Evolutionary conservation across 1,284 basidiomycete species (phyloP), one percentile per base, ranked within the genome.

Genomic region (Farysia itapuensis): DNA sequence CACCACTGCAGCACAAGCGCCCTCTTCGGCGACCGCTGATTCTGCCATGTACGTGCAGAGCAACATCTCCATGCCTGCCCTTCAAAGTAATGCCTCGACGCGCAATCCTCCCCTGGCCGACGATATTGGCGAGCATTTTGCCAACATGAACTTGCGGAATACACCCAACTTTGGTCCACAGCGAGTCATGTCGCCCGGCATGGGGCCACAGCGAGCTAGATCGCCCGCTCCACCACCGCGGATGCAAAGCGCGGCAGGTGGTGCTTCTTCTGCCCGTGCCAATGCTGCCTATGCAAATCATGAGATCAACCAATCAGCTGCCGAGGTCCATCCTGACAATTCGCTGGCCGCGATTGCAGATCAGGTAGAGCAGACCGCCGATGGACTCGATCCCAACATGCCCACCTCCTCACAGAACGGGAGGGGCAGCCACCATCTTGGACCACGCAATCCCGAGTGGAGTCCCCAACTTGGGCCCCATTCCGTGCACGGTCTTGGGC

Each of bases 41-140:
- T 40, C 48, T 5, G 39, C 36, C 38, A 65, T 70, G 61, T 68
- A 64, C 39, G 56, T 49, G 19, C 67, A 70, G 46, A 58, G 63
- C 36, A 70, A 70, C 58, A 59, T 63, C 37, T 70, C 67, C 11
- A 67, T 67, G 50, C 65, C 67, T n/a, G 51, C 58, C 2, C 45
- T 70, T 6, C 56, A 64, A 9, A n/a, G n/a, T n/a, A n/a, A n/a
- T n/a, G 47, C 48, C 2, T 9, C 20, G 14, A 32, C 15, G 9
- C 33, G 29, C 18, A 28, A 28, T 3, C 65, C 67, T 14, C 67
- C 67, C 6, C 43, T 68, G 18, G 67, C 67, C 11, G 67, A 70
- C 29, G 67, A 70, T 18, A 29, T 68, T n/a, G 67, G 63, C 24
- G 44, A 52, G 19, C 35, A 36, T 14, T 70, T 70, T 29, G 63